These are phyloP conservation scores for Cornus controversa DNA, from an alignment of 148 eudicot genomes.

Conservation along the genomic window DNA sequence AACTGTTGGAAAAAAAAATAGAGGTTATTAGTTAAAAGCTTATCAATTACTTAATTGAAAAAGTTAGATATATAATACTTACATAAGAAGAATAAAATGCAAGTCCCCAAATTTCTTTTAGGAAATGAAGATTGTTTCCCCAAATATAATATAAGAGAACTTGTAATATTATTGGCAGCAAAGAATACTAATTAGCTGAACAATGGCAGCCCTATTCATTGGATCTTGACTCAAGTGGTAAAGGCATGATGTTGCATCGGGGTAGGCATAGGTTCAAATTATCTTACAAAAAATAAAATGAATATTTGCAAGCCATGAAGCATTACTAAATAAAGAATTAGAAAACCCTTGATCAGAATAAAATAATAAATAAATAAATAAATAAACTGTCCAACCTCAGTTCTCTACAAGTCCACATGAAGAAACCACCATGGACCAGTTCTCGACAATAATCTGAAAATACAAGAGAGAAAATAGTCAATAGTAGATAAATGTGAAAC, in stretches of 20 bases:
- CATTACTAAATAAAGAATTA: background rate
- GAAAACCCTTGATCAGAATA: background rate
- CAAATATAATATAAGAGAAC: background rate
- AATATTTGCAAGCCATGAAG: background rate
- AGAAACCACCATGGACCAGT: constrained; percentile 92
- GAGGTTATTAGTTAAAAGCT: background rate
- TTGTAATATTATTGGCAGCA: background rate
- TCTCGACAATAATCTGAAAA: constrained; percentile 51
- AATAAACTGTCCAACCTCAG: constrained; percentile 26
- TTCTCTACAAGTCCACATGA: constrained; percentile 40
- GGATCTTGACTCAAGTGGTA: no score
- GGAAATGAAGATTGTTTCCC: background rate
- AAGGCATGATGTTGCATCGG: background rate
- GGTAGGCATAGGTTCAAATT: background rate
- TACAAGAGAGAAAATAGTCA: background rate
- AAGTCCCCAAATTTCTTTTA: no score
- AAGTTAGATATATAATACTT: no score
- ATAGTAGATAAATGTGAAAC: background rate
- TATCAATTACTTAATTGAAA: no score
- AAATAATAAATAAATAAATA: background rate
- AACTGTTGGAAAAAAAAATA: no score
- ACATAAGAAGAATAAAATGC: no score
- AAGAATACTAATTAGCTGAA: background rate
- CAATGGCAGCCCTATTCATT: background rate
- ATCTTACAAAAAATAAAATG: background rate